Percentiles rank a stretch among this genome's conserved stretches.
phyloP scores from a whole-genome alignment of 768 basidiomycete genomes.

The Phlegmacium glaucopus region DNA sequence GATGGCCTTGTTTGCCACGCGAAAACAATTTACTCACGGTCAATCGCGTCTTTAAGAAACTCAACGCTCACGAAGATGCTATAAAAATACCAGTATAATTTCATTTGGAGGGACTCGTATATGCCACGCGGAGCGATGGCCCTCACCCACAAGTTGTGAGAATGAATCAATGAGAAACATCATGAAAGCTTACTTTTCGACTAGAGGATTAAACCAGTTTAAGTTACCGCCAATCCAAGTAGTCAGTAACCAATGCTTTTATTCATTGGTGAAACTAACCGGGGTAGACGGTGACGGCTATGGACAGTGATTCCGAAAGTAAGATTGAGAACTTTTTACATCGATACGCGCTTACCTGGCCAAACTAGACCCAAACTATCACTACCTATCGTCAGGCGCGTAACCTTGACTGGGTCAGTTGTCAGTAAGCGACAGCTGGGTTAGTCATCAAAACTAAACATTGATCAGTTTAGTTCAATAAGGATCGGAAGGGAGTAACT shows the following conservation, averaged over 20 bases:
- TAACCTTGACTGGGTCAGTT: conserved; percentile 45
- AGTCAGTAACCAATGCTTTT: not conserved
- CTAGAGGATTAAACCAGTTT: conserved; percentile 62
- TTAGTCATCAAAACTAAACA: conserved; percentile 67
- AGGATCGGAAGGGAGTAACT: conserved; percentile 10
- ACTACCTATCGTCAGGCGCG: conserved; percentile 53
- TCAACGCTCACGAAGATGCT: too few species aligned
- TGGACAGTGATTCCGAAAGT: too few species aligned
- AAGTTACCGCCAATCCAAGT: not conserved
- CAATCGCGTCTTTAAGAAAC: too few species aligned
- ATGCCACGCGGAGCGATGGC: too few species aligned
- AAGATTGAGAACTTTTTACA: too few species aligned
- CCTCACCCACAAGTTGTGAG: too few species aligned
- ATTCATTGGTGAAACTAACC: conserved; percentile 27
- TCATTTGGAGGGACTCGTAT: too few species aligned
- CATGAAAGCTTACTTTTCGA: conserved; percentile 37
- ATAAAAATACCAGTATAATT: too few species aligned
- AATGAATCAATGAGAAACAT: not conserved
- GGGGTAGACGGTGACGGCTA: conserved; percentile 56
- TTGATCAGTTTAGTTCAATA: not conserved
- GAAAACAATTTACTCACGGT: too few species aligned
- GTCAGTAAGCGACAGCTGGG: conserved; percentile 60
- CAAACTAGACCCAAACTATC: conserved; percentile 57
- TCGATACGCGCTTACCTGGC: conserved; percentile 62
- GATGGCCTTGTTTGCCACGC: too few species aligned